These are phyloP conservation scores for Podila epigama DNA, from an alignment of 192 early-diverging fungal genomes.

Conservation along the genomic window DNA sequence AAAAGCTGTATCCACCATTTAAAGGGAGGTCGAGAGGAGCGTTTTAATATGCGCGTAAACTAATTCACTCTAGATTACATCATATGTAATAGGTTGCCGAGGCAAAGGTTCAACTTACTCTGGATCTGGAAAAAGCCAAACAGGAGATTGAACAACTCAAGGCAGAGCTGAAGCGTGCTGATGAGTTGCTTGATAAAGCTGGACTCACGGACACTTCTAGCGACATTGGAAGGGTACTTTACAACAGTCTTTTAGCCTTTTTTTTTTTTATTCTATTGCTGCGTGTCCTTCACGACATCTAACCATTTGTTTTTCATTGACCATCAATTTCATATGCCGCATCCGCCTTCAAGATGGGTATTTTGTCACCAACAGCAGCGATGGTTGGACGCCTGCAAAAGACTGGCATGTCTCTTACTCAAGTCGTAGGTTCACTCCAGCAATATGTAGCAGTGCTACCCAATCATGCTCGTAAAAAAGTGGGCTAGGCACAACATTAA, in stretches of 20 bases:
- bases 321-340: too few relatives aligned
- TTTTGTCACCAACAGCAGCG: slow-evolving; percentile 65
- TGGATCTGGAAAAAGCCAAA: slow-evolving; percentile 35
- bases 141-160: slow-evolving; percentile 43
- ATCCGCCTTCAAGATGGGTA: slow-evolving; percentile 19
- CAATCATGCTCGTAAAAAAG: too few relatives aligned
- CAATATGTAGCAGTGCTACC: too few relatives aligned
- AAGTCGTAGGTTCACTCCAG: slow-evolving; percentile 49
- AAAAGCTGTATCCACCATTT: too few relatives aligned
- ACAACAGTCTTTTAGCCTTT: too few relatives aligned
- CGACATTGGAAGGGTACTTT: slow-evolving; percentile 37
- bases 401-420: slow-evolving; percentile 64
- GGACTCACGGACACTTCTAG: slow-evolving; percentile 25
- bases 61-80: too few relatives aligned
- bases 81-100: slow-evolving; percentile 5
- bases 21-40: too few relatives aligned
- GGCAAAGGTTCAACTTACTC: slow-evolving; percentile 53
- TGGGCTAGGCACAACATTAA: too few relatives aligned
- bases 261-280: neutral
- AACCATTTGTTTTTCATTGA: too few relatives aligned
- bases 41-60: too few relatives aligned
- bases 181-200: slow-evolving; percentile 50
- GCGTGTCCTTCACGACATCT: too few relatives aligned
- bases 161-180: slow-evolving; percentile 54
- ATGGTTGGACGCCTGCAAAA: slow-evolving; percentile 55